A percentile compares a stretch with the other conserved stretches of the same genome.
Conservation (phyloP, 306 rosid genomes). For the Acacia acuminata region DNA sequence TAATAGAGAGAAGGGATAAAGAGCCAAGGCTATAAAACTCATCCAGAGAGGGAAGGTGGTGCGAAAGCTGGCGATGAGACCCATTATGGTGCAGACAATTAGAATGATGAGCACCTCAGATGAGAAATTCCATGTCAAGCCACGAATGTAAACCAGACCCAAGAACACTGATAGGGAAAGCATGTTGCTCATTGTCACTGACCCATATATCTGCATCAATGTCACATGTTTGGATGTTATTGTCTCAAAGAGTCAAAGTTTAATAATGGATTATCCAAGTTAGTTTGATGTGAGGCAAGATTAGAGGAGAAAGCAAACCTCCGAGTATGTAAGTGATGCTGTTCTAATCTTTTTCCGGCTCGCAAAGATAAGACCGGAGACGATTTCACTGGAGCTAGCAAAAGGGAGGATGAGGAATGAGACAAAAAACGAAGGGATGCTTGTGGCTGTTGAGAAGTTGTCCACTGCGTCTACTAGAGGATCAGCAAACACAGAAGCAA, state of each 20-base stretch:
- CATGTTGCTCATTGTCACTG: slow-evolving; percentile 29
- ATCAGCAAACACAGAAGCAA: slow-evolving; percentile 63
- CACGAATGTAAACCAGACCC: neutral
- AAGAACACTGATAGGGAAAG: slow-evolving; percentile 17
- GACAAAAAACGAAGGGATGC: slow-evolving; percentile 69
- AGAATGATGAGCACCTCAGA: slow-evolving; percentile 39
- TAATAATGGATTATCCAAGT: neutral
- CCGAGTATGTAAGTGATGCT: slow-evolving; percentile 65
- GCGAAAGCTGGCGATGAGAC: slow-evolving; percentile 29
- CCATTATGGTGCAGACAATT: slow-evolving; percentile 39
- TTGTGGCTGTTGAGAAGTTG: slow-evolving; percentile 65
- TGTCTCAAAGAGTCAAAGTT: neutral
- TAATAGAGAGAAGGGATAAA: slow-evolving; percentile 37
- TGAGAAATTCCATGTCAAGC: neutral
- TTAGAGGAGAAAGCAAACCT: slow-evolving; percentile 47
- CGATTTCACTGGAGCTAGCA: slow-evolving; percentile 70
- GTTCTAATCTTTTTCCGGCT: slow-evolving; percentile 58
- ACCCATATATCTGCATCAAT: slow-evolving; percentile 15
- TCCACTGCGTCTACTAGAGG: slow-evolving; percentile 72
- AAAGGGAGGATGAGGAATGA: slow-evolving; percentile 65
- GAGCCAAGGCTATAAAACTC: slow-evolving; percentile 22
- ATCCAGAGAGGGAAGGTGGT: slow-evolving; percentile 42
- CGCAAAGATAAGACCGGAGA: slow-evolving; percentile 64
- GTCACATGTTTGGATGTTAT: neutral
- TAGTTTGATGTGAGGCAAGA: slow-evolving; percentile 3